Conservation (phyloP, 2,329 filamentous ascomycete species). For the Sporothrix brasiliensis region DNA sequence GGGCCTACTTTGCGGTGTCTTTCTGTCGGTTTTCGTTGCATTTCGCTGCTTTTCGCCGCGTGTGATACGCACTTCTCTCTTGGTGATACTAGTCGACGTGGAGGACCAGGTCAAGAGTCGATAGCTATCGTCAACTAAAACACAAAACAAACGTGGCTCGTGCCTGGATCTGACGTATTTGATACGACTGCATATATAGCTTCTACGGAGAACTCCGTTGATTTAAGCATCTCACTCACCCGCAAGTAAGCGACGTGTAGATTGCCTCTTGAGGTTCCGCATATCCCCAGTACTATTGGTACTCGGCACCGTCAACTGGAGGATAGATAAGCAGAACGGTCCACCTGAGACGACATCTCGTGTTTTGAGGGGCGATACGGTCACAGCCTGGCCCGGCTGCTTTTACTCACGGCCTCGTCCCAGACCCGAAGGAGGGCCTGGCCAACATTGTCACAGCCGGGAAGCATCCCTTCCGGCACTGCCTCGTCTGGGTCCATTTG, state of each 20-base stretch:
- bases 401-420: slow-evolving; percentile 6
- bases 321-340: neutral
- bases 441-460: slow-evolving; percentile 5
- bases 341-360: neutral
- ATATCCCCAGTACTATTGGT: neutral
- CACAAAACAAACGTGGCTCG: neutral
- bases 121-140: neutral
- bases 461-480: neutral
- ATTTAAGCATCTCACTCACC: neutral
- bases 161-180: no score
- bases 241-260: slow-evolving; percentile 4
- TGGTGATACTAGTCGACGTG: neutral
- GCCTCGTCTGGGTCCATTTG: neutral
- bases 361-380: slow-evolving; percentile 4
- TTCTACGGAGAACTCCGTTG: neutral
- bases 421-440: neutral
- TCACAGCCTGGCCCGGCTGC: slow-evolving; percentile 1
- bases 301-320: neutral
- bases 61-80: neutral
- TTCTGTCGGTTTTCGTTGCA: neutral
- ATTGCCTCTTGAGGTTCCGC: neutral
- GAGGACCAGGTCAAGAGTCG: neutral
- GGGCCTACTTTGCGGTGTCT: neutral
- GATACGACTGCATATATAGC: no score
- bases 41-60: slow-evolving; percentile 10